Base-by-base conservation (phyloP, 306 rosid genomes). In the Citrullus colocynthis region DNA sequence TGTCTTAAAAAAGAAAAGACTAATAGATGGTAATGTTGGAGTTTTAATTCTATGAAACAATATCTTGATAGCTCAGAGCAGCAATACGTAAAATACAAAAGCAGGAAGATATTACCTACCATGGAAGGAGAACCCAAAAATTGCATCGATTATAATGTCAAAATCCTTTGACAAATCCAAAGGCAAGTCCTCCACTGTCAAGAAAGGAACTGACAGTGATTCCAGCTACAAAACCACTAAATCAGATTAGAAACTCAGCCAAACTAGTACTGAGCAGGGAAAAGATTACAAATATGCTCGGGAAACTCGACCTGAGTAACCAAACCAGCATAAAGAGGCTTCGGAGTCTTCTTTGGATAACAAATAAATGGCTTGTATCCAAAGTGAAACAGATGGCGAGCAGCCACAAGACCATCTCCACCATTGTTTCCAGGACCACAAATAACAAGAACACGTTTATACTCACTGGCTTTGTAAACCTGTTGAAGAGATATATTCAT, bases 401-500 rank as follows among this genome's bases (percentile, higher is more conserved):
- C 93, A 82, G 97, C 97, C 79, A 95, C 99, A 11, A 92, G 87
- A 82, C 97, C 99, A 55, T 95, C 99, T 74, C 97, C 99, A 8
- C 97, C 97, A 78, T 95, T 95, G 86, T 95, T 95, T 70, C 99
- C 99, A 78, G 99, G 99, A 65, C 99, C 99, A 85, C 99, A 95
- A 5, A 95, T 81, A 39, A 81, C 82, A 57, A 95, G 98, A 75
- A 95, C 93, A 20, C 89, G 93, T 32, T 80, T 79, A 82, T 85
- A 87, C 88, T 92, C 93, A 52, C 84, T 64, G 8, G 87, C 83
- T 81, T 87, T 91, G 84, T 89, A 95, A 66, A 87, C 97, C 99
- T 95, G 83, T 17, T 17, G 67, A 48, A 48, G 16, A 48, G 16
- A 48, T 48, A 10, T 48, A 48, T 48, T 48, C 54, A 13, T 48